These are phyloP conservation scores for Sistotremastrum suecicum DNA, from an alignment of 768 basidiomycete species.

Conservation along the genomic window DNA sequence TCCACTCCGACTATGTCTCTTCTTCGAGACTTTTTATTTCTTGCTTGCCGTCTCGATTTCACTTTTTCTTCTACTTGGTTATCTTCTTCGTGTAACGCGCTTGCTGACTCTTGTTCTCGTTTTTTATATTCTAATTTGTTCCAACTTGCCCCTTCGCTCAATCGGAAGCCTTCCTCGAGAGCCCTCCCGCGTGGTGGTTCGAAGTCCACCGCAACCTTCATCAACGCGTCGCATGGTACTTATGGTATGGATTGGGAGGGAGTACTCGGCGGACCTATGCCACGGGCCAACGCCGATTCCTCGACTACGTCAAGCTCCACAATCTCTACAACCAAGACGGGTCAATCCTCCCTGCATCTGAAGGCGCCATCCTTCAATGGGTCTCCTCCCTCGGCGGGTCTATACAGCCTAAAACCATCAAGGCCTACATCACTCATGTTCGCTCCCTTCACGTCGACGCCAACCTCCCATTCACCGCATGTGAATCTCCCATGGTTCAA, in stretches of 20 bases:
- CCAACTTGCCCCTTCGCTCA: slow-evolving; percentile 13
- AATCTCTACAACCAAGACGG: slow-evolving; percentile 1
- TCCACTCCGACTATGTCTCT: slow-evolving; percentile 3
- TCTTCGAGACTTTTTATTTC: slow-evolving; percentile 6
- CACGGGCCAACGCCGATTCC: slow-evolving; percentile 18
- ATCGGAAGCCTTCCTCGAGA: slow-evolving; percentile 10
- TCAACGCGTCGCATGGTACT: slow-evolving; percentile 9
- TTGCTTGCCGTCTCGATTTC: slow-evolving; percentile 7
- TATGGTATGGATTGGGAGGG: slow-evolving; percentile 19
- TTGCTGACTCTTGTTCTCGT: slow-evolving; percentile 10
- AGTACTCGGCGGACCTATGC: slow-evolving; percentile 18
- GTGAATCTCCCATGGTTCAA: slow-evolving; percentile 16
- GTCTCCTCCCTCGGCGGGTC: slow-evolving; percentile 7
- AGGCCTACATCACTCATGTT: slow-evolving; percentile 13
- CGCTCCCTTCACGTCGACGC: slow-evolving; percentile 16
- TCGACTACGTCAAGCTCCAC: slow-evolving; percentile 14
- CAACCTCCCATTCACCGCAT: slow-evolving; percentile 14
- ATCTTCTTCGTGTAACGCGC: slow-evolving; percentile 6
- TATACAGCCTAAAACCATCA: slow-evolving; percentile 15
- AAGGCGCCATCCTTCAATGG: slow-evolving; percentile 9
- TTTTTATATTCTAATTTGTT: slow-evolving; percentile 14
- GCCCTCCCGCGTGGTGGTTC: slow-evolving; percentile 10
- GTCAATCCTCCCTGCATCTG: slow-evolving; percentile 2
- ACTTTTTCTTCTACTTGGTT: slow-evolving; percentile 8
- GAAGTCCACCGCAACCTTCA: slow-evolving; percentile 6